Evolutionary conservation across 140 eudicot genomes (phyloP), one percentile per base, ranked within the genome.

Genomic region (Ambrosia hybrid): DNA sequence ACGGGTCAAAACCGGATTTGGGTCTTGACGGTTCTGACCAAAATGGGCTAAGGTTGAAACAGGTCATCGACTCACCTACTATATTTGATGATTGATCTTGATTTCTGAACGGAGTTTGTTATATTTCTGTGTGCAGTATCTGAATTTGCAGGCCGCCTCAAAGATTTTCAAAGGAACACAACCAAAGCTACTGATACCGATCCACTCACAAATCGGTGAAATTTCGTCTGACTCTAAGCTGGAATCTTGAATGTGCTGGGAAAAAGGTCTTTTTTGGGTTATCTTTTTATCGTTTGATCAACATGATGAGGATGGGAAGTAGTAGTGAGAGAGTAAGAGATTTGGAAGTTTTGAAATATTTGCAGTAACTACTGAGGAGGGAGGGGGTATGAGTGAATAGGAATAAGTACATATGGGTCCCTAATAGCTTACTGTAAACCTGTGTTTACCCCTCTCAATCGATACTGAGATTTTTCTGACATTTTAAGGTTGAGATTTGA

Each of bases 171-270:
- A 64, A 67, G 85, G 85, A 71, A 70, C 79, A 36, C 81, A 73
- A 52, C 75, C 68, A 2, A 77, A 79, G 72, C 58, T 83, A 56
- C 71, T 71, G 64, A 33, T 70, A 75, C 83, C 77, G 14, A 51
- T 78, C 41, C 66, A 73, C 64, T 69, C 76, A 12, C 83, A 71
- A 73, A 61, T 67, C 61, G 78, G 83, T 78, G 87, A 82, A 38
- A 71, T 83, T 65, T 75, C 91, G 14, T 80, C 91, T 0, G 89
- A 78, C 78, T 71, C 91, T 57, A 83, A 85, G 84, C 80, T 81
- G 78, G 83, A 85, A 71, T 79, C 87, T 76, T 85, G 83, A 85
- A 80, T 46, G 34, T 68, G 64, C 76, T 69, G 58, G 76, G 45
- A 33, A 58, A 46, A 64, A 14, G 26, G 17, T 51, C 12, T 45